phyloP scores from a whole-genome alignment of 2,329 filamentous ascomycete species.

The Alternaria metachromatica region DNA sequence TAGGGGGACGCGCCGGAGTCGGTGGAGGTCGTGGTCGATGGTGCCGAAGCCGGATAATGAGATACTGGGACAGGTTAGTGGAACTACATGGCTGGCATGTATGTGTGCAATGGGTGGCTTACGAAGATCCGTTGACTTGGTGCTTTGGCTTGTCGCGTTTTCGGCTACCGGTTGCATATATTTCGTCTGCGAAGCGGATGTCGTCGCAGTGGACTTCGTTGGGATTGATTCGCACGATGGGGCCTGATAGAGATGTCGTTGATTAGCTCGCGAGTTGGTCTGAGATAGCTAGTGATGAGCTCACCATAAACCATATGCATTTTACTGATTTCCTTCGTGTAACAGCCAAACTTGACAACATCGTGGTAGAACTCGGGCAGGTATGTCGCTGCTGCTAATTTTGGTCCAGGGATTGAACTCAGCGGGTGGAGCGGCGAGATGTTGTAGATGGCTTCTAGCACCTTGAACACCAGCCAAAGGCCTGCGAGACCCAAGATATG shows the following conservation, averaged over 20 bases:
- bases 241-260: conserved; percentile 21
- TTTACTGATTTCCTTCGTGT: conserved; percentile 41
- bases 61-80: conserved; percentile 13
- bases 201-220: conserved; percentile 43
- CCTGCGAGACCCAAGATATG: conserved; percentile 9
- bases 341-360: conserved; percentile 39
- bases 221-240: conserved; percentile 44
- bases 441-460: conserved; percentile 31
- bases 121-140: conserved; percentile 36
- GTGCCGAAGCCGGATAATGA: conserved; percentile 32
- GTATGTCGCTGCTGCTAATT: conserved; percentile 43
- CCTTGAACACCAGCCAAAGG: conserved; percentile 20
- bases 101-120: neutral
- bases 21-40: conserved; percentile 41
- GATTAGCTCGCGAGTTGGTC: neutral
- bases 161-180: conserved; percentile 37
- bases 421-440: conserved; percentile 40
- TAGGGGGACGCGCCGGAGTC: conserved; percentile 37
- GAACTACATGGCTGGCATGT: neutral
- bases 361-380: conserved; percentile 49
- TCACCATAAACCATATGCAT: conserved; percentile 48
- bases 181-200: conserved; percentile 36
- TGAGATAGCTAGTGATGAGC: neutral
- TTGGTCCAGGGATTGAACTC: conserved; percentile 42
- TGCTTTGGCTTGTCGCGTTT: conserved; percentile 35